Evolutionary conservation across 139 green algal genomes (phyloP).

Genomic region (Ulvella scutata): DNA sequence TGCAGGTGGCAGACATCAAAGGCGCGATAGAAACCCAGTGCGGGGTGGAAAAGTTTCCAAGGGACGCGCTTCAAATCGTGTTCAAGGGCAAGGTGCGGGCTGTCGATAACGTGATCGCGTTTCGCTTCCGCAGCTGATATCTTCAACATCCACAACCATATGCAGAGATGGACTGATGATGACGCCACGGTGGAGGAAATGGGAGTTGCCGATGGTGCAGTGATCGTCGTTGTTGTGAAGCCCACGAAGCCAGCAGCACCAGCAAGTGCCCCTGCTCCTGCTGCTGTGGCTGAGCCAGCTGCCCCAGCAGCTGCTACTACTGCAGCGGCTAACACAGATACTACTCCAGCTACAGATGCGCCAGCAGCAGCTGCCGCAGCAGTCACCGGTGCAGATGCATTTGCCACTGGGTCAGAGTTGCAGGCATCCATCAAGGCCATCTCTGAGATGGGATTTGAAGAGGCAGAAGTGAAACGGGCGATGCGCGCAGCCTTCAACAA

Average conservation of each 20-base stretch:
- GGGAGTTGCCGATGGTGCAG: conserved; percentile 60
- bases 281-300: background rate
- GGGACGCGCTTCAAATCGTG: conserved; percentile 43
- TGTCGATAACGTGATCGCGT: conserved; percentile 1
- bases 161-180: conserved; percentile 43
- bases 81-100: conserved; percentile 57
- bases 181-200: conserved; percentile 51
- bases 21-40: conserved; percentile 25
- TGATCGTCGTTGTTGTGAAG: conserved; percentile 87
- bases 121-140: background rate
- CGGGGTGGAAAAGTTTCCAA: conserved; percentile 34
- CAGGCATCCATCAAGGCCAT: conserved; percentile 60
- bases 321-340: conserved; percentile 7
- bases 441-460: conserved; percentile 85
- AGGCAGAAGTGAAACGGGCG: conserved; percentile 42
- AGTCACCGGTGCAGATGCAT: conserved; percentile 29
- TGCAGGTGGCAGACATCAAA: conserved; percentile 54
- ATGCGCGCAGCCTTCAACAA: conserved; percentile 98
- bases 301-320: conserved; percentile 10
- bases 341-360: conserved; percentile 4
- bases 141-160: no score
- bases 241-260: conserved; percentile 32
- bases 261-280: conserved; percentile 15
- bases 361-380: conserved; percentile 22
- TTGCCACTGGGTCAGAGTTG: conserved; percentile 55